Percentiles rank a stretch among this genome's conserved stretches.
Conservation (phyloP, 2,329 filamentous ascomycete genomes). For the Elsinoe ampelina region DNA sequence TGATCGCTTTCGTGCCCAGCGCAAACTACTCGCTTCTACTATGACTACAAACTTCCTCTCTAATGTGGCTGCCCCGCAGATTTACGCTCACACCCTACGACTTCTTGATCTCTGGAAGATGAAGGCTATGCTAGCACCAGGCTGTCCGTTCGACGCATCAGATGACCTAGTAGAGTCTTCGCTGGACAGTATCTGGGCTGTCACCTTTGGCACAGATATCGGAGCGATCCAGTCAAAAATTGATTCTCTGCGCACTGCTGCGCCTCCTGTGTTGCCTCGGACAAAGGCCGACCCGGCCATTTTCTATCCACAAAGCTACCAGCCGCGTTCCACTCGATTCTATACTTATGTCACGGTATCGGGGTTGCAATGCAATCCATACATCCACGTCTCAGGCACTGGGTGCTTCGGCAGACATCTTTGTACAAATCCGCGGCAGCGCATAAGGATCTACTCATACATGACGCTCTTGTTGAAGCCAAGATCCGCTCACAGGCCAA, state of each 20-base stretch:
- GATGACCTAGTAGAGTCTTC: constrained; percentile 30
- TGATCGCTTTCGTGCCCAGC: constrained; percentile 19
- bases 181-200: constrained; percentile 33
- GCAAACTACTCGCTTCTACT: constrained; percentile 21
- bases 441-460: constrained; percentile 27
- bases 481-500: constrained; percentile 18
- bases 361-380: constrained; percentile 19
- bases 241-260: constrained; percentile 13
- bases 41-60: constrained; percentile 24
- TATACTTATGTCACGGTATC: constrained; percentile 18
- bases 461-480: constrained; percentile 25
- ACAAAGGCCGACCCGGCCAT: constrained; percentile 13
- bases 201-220: constrained; percentile 28
- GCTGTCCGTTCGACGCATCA: constrained; percentile 26
- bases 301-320: constrained; percentile 18
- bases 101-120: constrained; percentile 23
- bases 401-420: constrained; percentile 15
- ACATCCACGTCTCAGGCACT: constrained; percentile 21
- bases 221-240: constrained; percentile 20
- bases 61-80: constrained; percentile 13
- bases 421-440: constrained; percentile 5
- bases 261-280: constrained; percentile 11
- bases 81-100: background rate
- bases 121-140: constrained; percentile 21
- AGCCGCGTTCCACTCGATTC: constrained; percentile 19